Percentiles rank a stretch among this genome's conserved stretches.
These are phyloP conservation scores for Aspergillus puulaauensis DNA, from an alignment of 2,329 filamentous ascomycete genomes.

Conservation along the genomic window DNA sequence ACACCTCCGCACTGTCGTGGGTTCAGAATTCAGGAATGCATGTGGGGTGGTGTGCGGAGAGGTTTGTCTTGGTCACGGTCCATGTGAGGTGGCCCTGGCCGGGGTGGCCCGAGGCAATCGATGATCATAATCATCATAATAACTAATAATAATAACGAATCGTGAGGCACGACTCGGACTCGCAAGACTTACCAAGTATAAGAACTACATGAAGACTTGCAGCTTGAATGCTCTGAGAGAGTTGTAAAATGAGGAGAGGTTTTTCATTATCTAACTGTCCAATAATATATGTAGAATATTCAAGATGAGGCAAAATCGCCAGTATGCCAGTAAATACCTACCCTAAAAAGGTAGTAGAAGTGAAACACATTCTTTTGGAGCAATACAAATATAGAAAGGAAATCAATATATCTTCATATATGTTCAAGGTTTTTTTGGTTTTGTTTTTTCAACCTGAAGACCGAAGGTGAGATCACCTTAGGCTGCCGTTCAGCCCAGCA, in stretches of 20 bases:
- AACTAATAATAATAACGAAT: too few relatives aligned
- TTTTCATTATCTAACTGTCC: slow-evolving; percentile 7
- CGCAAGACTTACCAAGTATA: too few relatives aligned
- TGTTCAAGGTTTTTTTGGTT: slow-evolving; percentile 3
- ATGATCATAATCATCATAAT: too few relatives aligned
- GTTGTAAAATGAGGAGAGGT: neutral
- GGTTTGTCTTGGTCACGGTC: neutral
- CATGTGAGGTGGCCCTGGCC: neutral
- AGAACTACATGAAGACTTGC: neutral
- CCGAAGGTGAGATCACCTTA: slow-evolving; percentile 1
- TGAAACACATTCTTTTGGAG: slow-evolving; percentile 10
- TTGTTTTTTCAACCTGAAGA: neutral
- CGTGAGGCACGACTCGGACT: too few relatives aligned
- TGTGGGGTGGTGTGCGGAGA: neutral
- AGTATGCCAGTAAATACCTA: neutral
- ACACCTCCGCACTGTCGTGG: neutral
- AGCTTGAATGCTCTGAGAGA: neutral
- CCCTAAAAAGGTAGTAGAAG: neutral
- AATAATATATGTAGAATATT: slow-evolving; percentile 6
- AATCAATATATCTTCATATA: slow-evolving; percentile 5
- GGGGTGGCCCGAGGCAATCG: neutral
- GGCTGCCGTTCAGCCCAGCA: slow-evolving; percentile 31
- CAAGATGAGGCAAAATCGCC: slow-evolving; percentile 7
- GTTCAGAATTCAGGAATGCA: neutral
- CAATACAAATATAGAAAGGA: slow-evolving; percentile 10